Evolutionary conservation across 2,329 filamentous ascomycete genomes (phyloP).

Genomic region (Fusarium brachygibbosum): DNA sequence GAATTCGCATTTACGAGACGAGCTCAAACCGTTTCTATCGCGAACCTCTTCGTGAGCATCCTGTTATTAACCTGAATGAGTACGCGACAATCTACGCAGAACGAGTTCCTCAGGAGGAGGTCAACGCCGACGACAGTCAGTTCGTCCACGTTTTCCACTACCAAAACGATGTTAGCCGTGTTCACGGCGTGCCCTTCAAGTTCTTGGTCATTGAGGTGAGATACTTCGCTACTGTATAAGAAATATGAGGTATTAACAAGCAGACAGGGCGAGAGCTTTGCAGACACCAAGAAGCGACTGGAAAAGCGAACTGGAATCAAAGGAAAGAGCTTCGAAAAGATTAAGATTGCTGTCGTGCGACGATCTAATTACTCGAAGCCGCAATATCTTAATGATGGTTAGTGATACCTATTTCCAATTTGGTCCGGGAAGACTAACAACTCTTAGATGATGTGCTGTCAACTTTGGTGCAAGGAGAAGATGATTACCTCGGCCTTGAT

Average conservation of each 20-base stretch:
- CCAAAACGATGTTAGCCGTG: constrained; percentile 86
- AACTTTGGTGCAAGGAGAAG: constrained; percentile 65
- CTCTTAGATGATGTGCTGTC: constrained; percentile 70
- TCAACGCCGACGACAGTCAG: constrained; percentile 67
- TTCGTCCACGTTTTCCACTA: constrained; percentile 90
- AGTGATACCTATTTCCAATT: constrained; percentile 1
- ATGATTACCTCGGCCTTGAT: constrained; percentile 75
- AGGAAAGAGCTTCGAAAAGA: constrained; percentile 98
- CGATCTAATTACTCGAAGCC: constrained; percentile 81
- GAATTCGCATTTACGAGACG: constrained; percentile 85
- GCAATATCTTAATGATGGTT: constrained; percentile 88
- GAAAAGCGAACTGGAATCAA: constrained; percentile 94
- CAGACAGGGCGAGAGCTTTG: constrained; percentile 82
- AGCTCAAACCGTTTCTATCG: constrained; percentile 88
- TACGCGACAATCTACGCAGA: constrained; percentile 87
- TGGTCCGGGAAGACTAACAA: constrained; percentile 37
- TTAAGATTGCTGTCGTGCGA: constrained; percentile 90
- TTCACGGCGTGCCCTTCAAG: constrained; percentile 91
- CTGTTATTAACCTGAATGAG: constrained; percentile 86
- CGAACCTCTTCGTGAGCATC: constrained; percentile 76
- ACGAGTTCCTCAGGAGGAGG: constrained; percentile 79
- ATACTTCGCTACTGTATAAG: constrained; percentile 12
- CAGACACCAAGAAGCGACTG: constrained; percentile 92
- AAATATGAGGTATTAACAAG: constrained; percentile 15
- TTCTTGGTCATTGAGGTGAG: constrained; percentile 86